These are phyloP conservation scores for Metarhizium humberi DNA, from an alignment of 2,329 filamentous ascomycete species.

Conservation along the genomic window DNA sequence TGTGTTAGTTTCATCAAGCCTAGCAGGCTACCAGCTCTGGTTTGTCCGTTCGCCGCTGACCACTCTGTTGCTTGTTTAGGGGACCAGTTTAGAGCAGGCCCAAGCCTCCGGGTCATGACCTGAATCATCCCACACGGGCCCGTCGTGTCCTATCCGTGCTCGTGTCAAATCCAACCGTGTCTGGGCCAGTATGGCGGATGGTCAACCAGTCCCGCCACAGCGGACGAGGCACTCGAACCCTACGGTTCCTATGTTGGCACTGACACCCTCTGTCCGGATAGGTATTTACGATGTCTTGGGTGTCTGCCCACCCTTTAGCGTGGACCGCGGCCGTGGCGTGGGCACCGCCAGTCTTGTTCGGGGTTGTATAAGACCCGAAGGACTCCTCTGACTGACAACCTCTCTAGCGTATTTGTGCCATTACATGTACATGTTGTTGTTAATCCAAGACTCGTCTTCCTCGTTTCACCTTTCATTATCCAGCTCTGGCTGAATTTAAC, in stretches of 20 bases:
- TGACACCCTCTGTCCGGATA: not conserved
- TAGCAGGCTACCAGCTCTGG: not conserved
- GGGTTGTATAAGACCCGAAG: slow-evolving; percentile 9
- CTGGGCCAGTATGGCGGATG: not conserved
- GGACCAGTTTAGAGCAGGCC: not conserved
- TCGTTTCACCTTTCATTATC: not conserved
- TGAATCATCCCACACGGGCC: slow-evolving; percentile 5
- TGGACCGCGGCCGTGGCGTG: slow-evolving; percentile 4
- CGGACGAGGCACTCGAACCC: not conserved
- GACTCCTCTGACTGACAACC: not conserved
- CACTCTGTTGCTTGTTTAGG: not conserved
- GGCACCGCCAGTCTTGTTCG: not conserved
- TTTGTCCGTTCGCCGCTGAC: not conserved
- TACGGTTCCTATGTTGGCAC: not conserved
- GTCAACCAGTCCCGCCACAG: not conserved
- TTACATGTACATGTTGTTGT: not conserved
- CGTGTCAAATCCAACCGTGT: slow-evolving; percentile 3
- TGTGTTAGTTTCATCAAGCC: not conserved
- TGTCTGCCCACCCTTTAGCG: not conserved
- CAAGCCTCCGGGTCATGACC: slow-evolving; percentile 2
- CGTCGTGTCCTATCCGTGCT: slow-evolving; percentile 4
- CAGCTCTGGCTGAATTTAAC: not conserved
- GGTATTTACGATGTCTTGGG: not conserved
- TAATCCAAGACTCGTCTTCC: not conserved
- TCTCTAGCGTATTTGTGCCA: not conserved